Conservation (phyloP, 495 filamentous ascomycete species). For the Aspergillus taichungensis region DNA sequence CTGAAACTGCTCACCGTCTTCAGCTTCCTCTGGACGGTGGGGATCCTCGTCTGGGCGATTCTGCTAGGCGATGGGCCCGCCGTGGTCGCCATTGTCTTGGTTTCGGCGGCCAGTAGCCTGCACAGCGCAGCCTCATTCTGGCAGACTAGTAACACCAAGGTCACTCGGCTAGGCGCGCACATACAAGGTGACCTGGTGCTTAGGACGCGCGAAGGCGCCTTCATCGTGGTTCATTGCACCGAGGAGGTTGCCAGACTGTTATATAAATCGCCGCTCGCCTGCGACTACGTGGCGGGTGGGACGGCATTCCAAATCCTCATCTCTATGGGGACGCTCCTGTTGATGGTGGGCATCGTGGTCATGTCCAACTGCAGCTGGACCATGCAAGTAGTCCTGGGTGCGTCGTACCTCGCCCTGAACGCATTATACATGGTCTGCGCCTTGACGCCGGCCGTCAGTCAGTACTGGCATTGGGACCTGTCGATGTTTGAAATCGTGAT, state of each 20-base stretch:
- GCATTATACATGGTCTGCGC: constrained; percentile 48
- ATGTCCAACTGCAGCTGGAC: constrained; percentile 51
- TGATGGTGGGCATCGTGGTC: constrained; percentile 51
- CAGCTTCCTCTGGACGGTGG: neutral
- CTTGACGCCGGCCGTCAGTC: constrained; percentile 25
- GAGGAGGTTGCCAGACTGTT: constrained; percentile 56
- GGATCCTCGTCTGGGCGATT: neutral
- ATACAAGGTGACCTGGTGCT: constrained; percentile 48
- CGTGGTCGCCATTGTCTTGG: neutral
- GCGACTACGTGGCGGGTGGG: constrained; percentile 35
- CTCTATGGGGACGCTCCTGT: constrained; percentile 47
- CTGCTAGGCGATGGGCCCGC: neutral
- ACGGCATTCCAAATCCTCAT: constrained; percentile 38
- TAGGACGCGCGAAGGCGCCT: constrained; percentile 49
- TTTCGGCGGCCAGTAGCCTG: neutral
- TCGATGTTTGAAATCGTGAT: constrained; percentile 5
- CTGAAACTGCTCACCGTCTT: neutral
- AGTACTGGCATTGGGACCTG: constrained; percentile 42
- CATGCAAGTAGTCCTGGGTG: constrained; percentile 46
- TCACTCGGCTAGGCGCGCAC: constrained; percentile 20
- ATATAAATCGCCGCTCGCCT: constrained; percentile 49
- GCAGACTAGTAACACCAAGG: constrained; percentile 33
- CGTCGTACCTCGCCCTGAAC: constrained; percentile 47
- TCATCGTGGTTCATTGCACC: constrained; percentile 50
- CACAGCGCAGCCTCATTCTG: constrained; percentile 46